phyloP scores from a whole-genome alignment of 805 yeast species.

The Saturnispora gosingensis region DNA sequence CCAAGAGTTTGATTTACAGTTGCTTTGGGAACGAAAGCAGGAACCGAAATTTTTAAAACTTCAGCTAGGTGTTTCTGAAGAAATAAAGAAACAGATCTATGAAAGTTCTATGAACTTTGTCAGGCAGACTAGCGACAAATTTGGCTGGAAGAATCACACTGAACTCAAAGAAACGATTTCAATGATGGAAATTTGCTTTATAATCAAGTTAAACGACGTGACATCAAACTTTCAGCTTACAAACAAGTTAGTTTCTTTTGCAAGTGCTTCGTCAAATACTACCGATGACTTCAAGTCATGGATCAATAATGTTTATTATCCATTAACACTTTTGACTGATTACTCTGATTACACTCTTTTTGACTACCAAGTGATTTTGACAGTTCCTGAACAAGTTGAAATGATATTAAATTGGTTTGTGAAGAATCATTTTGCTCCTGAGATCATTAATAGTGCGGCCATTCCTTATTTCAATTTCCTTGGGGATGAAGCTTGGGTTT shows the following conservation, averaged over 20 bases:
- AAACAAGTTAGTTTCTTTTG: not conserved
- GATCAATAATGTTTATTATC: conserved; percentile 18
- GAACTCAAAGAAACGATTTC: conserved; percentile 8
- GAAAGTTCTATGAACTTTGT: not conserved
- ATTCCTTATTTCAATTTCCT: conserved; percentile 16
- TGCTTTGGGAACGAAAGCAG: not conserved
- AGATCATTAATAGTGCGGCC: conserved; percentile 12
- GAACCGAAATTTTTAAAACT: not conserved
- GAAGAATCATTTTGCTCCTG: conserved; percentile 1
- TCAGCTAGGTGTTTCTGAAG: not conserved
- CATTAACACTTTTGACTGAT: conserved; percentile 14
- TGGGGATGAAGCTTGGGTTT: conserved; percentile 10
- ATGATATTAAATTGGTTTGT: conserved; percentile 13
- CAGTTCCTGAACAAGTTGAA: conserved; percentile 15
- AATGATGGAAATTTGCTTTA: conserved; percentile 17
- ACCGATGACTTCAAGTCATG: conserved; percentile 13
- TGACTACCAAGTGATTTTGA: conserved; percentile 16
- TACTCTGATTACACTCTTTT: conserved; percentile 13
- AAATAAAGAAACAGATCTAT: not conserved
- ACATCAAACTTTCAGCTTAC: conserved; percentile 9
- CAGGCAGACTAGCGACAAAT: not conserved
- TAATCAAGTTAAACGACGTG: conserved; percentile 15
- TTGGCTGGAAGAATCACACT: not conserved
- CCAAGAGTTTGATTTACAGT: not conserved
- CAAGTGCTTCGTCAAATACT: conserved; percentile 2